Conservation (phyloP, 192 early-diverging fungal genomes). For the Coemansia sp. region DNA sequence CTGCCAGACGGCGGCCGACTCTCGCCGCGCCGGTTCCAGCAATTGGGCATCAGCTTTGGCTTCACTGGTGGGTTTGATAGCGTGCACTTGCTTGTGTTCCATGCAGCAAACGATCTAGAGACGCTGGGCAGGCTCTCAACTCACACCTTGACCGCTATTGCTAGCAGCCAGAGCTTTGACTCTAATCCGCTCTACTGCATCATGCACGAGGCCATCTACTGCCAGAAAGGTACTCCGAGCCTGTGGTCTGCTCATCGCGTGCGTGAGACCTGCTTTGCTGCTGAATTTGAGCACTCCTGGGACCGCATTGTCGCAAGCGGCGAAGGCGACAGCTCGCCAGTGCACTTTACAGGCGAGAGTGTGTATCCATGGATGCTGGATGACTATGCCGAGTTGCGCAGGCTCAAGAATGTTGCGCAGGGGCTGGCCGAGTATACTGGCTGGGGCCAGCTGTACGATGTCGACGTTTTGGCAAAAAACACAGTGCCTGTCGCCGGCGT, state of each 20-base stretch:
- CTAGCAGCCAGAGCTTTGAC: conserved; percentile 52
- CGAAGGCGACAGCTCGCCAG: conserved; percentile 17
- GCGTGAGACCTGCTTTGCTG: conserved; percentile 50
- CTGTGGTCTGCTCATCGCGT: conserved; percentile 65
- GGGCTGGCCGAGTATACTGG: conserved; percentile 56
- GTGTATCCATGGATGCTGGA: conserved; percentile 75
- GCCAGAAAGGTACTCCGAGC: conserved; percentile 57
- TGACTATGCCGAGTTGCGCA: conserved; percentile 62
- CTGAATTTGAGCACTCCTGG: conserved; percentile 52
- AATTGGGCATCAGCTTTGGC: conserved; percentile 65
- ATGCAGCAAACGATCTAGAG: conserved; percentile 52
- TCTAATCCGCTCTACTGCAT: conserved; percentile 65
- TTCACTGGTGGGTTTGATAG: conserved; percentile 62
- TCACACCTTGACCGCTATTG: conserved; percentile 46
- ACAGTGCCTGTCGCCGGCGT: conserved; percentile 61
- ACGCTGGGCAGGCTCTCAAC: conserved; percentile 36
- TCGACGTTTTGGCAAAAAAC: conserved; percentile 49
- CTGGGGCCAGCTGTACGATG: conserved; percentile 62
- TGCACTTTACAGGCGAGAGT: conserved; percentile 68
- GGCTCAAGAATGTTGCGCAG: conserved; percentile 58
- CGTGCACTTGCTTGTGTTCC: conserved; percentile 58
- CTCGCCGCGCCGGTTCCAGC: conserved; percentile 66
- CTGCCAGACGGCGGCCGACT: conserved; percentile 63
- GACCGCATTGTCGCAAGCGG: conserved; percentile 27
- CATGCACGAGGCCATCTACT: conserved; percentile 67